Percentiles rank a stretch among this genome's conserved stretches.
Evolutionary conservation across 2,329 filamentous ascomycete species (phyloP).

Genomic region (Fusarium lyarnte): DNA sequence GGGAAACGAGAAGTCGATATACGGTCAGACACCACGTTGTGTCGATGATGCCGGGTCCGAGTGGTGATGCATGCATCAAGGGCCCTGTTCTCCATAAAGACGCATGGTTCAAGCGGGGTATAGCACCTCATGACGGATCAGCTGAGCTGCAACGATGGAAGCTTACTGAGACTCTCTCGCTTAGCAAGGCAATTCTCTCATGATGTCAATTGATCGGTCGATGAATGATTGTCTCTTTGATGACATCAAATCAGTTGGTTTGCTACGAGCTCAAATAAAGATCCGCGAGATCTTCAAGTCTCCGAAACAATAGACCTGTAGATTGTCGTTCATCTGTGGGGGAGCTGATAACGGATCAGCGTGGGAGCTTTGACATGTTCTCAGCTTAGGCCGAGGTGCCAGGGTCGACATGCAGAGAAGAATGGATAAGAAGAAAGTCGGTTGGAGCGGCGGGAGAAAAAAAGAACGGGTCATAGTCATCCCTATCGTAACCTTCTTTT

Average conservation of each 20-base stretch:
- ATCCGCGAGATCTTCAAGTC: slow-evolving; percentile 15
- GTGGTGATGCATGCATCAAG: slow-evolving; percentile 17
- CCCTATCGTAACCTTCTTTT: not conserved
- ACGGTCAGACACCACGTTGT: not conserved
- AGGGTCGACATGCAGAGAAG: not conserved
- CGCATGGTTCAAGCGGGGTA: slow-evolving; percentile 22
- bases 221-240: not conserved
- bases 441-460: not conserved
- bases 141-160: slow-evolving; percentile 1
- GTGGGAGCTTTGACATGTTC: not conserved
- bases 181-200: not conserved
- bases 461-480: not conserved
- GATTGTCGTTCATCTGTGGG: not conserved
- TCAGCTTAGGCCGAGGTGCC: not conserved
- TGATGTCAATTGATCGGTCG: not conserved
- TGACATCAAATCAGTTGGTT: slow-evolving; percentile 7
- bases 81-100: not conserved
- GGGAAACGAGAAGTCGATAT: not conserved
- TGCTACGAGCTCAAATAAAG: not conserved
- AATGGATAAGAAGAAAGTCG: not conserved
- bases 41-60: not conserved
- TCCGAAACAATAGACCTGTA: slow-evolving; percentile 11
- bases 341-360: not conserved
- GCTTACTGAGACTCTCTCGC: not conserved
- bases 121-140: slow-evolving; percentile 23